phyloP scores from a whole-genome alignment of 441 rosid genomes.

The Omphalea diandra region DNA sequence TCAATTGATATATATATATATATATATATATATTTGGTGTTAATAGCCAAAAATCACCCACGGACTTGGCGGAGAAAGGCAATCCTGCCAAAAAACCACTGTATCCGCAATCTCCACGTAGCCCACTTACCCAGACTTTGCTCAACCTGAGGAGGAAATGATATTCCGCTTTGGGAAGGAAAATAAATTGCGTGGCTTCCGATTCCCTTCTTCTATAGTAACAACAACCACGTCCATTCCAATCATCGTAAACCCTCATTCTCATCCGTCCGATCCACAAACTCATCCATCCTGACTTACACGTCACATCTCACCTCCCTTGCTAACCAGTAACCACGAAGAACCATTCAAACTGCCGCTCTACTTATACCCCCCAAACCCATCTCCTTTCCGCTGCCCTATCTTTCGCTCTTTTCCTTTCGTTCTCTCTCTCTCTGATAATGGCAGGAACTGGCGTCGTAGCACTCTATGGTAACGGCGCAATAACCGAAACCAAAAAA shows the following conservation, averaged over 20 bases:
- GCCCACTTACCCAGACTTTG: background rate
- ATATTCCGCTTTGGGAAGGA: background rate
- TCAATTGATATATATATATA: too few species aligned
- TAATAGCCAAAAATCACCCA: too few species aligned
- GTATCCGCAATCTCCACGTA: constrained; percentile 23
- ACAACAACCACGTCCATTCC: background rate
- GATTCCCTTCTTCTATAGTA: background rate
- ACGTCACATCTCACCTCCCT: background rate
- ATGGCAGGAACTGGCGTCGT: constrained; percentile 86
- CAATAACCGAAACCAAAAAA: constrained; percentile 72
- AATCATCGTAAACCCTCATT: background rate
- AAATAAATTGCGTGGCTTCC: background rate
- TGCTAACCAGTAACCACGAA: background rate
- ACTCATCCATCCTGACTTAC: background rate
- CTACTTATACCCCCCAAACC: constrained; percentile 22
- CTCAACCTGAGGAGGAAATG: background rate
- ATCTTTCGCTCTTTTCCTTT: background rate
- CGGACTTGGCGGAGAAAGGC: too few species aligned
- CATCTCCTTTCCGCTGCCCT: background rate
- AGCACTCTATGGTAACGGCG: constrained; percentile 87
- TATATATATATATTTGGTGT: too few species aligned
- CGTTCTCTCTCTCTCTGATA: background rate
- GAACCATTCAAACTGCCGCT: constrained; percentile 27
- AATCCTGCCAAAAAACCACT: too few species aligned
- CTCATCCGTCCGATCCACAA: background rate